Base-by-base conservation (phyloP, 2,329 filamentous ascomycete genomes). In the Exophiala sp. region DNA sequence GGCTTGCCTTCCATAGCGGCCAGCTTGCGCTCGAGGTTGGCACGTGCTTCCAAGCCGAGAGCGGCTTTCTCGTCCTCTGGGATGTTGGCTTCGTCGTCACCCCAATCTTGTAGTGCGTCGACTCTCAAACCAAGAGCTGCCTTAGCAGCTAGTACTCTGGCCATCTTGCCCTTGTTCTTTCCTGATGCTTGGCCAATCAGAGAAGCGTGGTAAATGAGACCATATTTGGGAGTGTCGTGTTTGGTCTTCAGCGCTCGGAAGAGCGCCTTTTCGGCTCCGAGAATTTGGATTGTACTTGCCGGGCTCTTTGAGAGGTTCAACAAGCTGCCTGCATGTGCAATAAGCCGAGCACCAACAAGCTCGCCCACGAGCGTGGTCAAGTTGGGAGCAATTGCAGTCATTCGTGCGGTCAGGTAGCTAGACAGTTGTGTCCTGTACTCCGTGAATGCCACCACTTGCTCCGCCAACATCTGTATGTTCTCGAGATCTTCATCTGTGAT, bases 121-220 rank as follows among this genome's bases (percentile, higher is more conserved):
- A 96, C 88, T 75, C 94, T 91, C 45, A 96, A 80, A 79, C 91
- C 91, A 47, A 99, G 83, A 21, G 94, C 90, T 43, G 92, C 86
- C 80, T 97, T 97, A 64, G 92, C 88, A 45, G 94, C 88, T 58
- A 99, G 82, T 79, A 96, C 91, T 81, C 94, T 89, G 39, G 94
- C 94, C 68, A 99, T 96, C 81, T 99, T 99, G 66, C 94, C 94
- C 86, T 99, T 99, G 80, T 97, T 97, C 79, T 90, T 92, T 67
- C 94, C 94, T 16, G 89, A 95, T 29, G 94, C 94, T 77, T 99
- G 94, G 41, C 94, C 95, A 62, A 99, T 95, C 42, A 99, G 83
- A 24, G 89, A 94, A 45, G 89, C 88, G 74, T 95, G 88, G 76
- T 94, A 95, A 71, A 95, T 89, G 62, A 95, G 81, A 81, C 94